A percentile compares a stretch with the other conserved stretches of the same genome.
These are phyloP conservation scores for Rhexocercosporidium sp. DNA, from an alignment of 2,329 filamentous ascomycete species.

Conservation along the genomic window DNA sequence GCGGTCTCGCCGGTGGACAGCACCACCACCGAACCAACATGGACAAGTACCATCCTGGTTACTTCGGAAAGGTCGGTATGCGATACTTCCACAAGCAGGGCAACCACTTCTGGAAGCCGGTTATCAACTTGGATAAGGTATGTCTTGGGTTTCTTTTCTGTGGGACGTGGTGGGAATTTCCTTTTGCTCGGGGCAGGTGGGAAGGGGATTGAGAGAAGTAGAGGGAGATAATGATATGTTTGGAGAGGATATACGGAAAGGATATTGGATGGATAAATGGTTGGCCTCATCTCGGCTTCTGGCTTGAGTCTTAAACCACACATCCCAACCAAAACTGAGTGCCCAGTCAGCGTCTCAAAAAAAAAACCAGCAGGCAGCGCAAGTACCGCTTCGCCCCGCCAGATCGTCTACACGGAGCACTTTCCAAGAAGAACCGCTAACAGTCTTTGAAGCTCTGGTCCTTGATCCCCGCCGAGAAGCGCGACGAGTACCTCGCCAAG, in stretches of 20 bases:
- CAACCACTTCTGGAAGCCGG: conserved; percentile 98
- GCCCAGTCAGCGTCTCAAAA: neutral
- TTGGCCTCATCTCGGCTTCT: neutral
- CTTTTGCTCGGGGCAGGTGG: neutral
- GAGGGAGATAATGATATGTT: conserved; percentile 10
- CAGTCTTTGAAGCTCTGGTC: conserved; percentile 77
- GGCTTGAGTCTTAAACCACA: neutral
- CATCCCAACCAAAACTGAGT: too few relatives aligned
- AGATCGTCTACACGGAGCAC: conserved; percentile 20
- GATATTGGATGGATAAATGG: neutral
- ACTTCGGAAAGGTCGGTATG: conserved; percentile 98
- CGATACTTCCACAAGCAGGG: conserved; percentile 95
- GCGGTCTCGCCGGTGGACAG: conserved; percentile 96
- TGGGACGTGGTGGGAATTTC: neutral
- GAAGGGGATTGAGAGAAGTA: neutral
- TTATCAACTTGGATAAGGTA: conserved; percentile 99
- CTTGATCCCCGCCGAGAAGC: conserved; percentile 89
- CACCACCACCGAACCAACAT: conserved; percentile 97
- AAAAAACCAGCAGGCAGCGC: conserved; percentile 10
- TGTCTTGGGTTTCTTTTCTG: conserved; percentile 36
- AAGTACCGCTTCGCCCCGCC: conserved; percentile 12
- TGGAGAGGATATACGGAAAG: neutral
- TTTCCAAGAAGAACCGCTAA: conserved; percentile 23
- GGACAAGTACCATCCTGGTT: conserved; percentile 95
- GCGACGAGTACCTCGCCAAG: conserved; percentile 86